Conservation (phyloP, 805 yeast species). For the Tetrapisispora iriomotensis region DNA sequence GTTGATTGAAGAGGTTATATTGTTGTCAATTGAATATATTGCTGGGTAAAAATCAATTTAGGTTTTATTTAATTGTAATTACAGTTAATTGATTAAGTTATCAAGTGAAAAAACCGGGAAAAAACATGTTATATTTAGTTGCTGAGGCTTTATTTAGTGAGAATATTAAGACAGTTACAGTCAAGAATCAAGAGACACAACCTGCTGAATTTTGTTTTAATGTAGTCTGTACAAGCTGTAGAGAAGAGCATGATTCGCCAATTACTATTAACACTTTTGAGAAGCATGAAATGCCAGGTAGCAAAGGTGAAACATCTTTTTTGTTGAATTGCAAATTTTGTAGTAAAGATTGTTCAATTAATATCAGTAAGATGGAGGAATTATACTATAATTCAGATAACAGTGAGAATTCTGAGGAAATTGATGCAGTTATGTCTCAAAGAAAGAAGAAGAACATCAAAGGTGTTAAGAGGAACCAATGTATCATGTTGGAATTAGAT, state of each 20-base stretch:
- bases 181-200: conserved; percentile 45
- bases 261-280: conserved; percentile 62
- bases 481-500: conserved; percentile 59
- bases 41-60: no score
- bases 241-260: conserved; percentile 64
- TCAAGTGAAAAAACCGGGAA: neutral
- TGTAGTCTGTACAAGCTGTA: conserved; percentile 68
- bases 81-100: neutral
- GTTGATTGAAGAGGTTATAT: no score
- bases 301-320: conserved; percentile 78
- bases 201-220: conserved; percentile 73
- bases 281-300: conserved; percentile 51
- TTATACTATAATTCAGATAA: conserved; percentile 16
- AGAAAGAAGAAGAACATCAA: conserved; percentile 25
- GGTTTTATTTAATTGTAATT: no score
- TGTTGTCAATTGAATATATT: no score
- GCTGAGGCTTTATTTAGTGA: conserved; percentile 26
- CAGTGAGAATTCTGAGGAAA: conserved; percentile 6
- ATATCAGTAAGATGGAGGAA: conserved; percentile 17
- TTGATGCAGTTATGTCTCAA: conserved; percentile 11
- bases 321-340: conserved; percentile 69
- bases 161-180: conserved; percentile 46
- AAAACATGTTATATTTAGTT: conserved; percentile 21
- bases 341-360: conserved; percentile 25
- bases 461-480: conserved; percentile 10